These are phyloP conservation scores for Meyerozyma guilliermondii DNA, from an alignment of 1,139 yeast genomes.

Conservation along the genomic window DNA sequence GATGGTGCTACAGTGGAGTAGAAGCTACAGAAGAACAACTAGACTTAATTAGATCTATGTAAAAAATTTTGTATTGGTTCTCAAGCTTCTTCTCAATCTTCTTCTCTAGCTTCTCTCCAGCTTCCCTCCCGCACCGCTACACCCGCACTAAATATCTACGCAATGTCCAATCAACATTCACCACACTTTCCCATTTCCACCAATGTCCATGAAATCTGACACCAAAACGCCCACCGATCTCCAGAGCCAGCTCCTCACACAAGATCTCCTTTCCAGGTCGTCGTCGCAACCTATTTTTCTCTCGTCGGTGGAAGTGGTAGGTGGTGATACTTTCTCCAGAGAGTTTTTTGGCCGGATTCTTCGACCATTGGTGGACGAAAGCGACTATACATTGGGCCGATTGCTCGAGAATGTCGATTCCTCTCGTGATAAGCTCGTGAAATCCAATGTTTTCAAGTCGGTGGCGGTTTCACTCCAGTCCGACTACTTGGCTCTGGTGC, in stretches of 20 bases:
- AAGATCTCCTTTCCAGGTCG: slow-evolving; percentile 29
- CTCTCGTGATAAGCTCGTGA: slow-evolving; percentile 24
- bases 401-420: slow-evolving; percentile 25
- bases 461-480: slow-evolving; percentile 30
- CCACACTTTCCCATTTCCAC: not conserved
- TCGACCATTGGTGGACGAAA: slow-evolving; percentile 35
- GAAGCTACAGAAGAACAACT: not conserved
- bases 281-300: slow-evolving; percentile 40
- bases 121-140: not conserved
- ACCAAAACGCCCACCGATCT: slow-evolving; percentile 13
- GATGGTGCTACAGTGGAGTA: slow-evolving; percentile 66
- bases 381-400: slow-evolving; percentile 44
- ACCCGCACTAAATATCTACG: not conserved
- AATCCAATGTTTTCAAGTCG: slow-evolving; percentile 42
- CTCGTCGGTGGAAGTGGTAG: slow-evolving; percentile 41
- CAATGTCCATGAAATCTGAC: not conserved
- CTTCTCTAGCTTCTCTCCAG: not conserved
- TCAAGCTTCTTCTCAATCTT: too few relatives aligned
- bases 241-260: slow-evolving; percentile 24
- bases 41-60: too few relatives aligned
- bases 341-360: slow-evolving; percentile 43
- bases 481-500: slow-evolving; percentile 26
- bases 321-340: slow-evolving; percentile 45
- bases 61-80: too few relatives aligned
- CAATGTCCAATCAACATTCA: not conserved